A percentile compares a stretch with the other conserved stretches of the same genome.
Conservation (phyloP, 148 eudicot genomes). For the Chenopodium berlandieri region DNA sequence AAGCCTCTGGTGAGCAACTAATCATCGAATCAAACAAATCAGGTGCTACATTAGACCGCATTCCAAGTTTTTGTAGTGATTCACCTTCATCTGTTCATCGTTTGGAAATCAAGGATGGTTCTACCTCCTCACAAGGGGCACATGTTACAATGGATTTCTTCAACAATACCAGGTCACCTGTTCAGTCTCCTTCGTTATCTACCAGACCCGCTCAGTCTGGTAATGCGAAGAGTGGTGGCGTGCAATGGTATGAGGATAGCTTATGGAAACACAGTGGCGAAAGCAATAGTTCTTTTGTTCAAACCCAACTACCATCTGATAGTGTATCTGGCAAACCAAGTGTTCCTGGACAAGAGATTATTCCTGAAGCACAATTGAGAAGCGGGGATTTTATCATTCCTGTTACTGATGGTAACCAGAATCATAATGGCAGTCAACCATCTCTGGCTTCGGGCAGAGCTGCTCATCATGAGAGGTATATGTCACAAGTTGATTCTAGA, state of each 20-base stretch:
- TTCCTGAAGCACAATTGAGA: constrained; percentile 28
- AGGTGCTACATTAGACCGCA: constrained; percentile 34
- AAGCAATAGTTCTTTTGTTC: constrained; percentile 32
- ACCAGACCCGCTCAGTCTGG: constrained; percentile 37
- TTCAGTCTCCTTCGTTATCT: constrained; percentile 43
- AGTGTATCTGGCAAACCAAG: constrained; percentile 29
- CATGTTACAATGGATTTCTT: constrained; percentile 36
- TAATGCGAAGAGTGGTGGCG: constrained; percentile 31
- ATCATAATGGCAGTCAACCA: constrained; percentile 27
- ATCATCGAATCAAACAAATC: constrained; percentile 30
- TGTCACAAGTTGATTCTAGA: constrained; percentile 44
- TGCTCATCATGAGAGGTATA: constrained; percentile 44
- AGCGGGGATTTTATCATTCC: constrained; percentile 31
- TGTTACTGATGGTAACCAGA: constrained; percentile 27
- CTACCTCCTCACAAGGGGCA: constrained; percentile 26
- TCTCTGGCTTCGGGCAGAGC: constrained; percentile 35
- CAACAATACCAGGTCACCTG: constrained; percentile 26
- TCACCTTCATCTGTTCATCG: constrained; percentile 45
- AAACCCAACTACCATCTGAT: constrained; percentile 42
- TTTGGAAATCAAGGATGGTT: constrained; percentile 29
- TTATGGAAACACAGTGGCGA: constrained; percentile 43
- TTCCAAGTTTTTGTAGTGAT: constrained; percentile 45
- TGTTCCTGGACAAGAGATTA: constrained; percentile 24
- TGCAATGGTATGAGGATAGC: constrained; percentile 36
- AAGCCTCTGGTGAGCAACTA: constrained; percentile 43